Percentiles rank a stretch among this genome's conserved stretches.
These are phyloP conservation scores for Tolypocladium pustulatum DNA, from an alignment of 2,329 filamentous ascomycete genomes.

Conservation along the genomic window DNA sequence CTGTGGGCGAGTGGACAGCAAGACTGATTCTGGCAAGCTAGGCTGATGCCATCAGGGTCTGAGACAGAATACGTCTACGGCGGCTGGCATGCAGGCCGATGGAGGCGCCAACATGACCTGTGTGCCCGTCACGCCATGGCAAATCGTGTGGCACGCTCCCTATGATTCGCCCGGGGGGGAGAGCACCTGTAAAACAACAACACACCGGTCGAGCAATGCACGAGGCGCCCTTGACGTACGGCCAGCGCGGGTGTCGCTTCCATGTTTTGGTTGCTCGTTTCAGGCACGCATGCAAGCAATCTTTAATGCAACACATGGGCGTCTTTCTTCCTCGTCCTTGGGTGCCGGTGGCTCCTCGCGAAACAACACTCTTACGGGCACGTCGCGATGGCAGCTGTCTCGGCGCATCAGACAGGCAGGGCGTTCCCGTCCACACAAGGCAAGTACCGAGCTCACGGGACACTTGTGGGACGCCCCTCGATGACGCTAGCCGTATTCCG, in stretches of 20 bases:
- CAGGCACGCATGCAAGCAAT: not conserved
- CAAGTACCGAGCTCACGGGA: not conserved
- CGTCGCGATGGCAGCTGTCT: not conserved
- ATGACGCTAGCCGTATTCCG: not conserved
- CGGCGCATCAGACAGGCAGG: not conserved
- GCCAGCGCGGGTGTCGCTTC: not conserved
- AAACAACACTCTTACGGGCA: not conserved
- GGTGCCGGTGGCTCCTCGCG: not conserved
- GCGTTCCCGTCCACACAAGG: not conserved
- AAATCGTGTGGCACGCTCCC: not conserved
- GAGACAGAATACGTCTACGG: not conserved
- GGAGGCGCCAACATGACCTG: not conserved
- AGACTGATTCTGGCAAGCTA: not conserved
- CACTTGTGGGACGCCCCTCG: not conserved
- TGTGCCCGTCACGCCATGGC: not conserved
- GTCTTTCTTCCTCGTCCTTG: not conserved
- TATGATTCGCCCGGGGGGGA: not conserved
- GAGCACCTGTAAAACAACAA: not conserved
- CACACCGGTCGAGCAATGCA: not conserved
- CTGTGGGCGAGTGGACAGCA: not conserved
- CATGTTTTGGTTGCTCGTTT: not conserved
- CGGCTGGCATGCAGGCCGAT: not conserved
- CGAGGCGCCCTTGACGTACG: not conserved
- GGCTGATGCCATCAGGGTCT: not conserved
- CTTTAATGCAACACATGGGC: not conserved